Conservation (phyloP, 2,329 filamentous ascomycete genomes). For the Cladosporium sp. region DNA sequence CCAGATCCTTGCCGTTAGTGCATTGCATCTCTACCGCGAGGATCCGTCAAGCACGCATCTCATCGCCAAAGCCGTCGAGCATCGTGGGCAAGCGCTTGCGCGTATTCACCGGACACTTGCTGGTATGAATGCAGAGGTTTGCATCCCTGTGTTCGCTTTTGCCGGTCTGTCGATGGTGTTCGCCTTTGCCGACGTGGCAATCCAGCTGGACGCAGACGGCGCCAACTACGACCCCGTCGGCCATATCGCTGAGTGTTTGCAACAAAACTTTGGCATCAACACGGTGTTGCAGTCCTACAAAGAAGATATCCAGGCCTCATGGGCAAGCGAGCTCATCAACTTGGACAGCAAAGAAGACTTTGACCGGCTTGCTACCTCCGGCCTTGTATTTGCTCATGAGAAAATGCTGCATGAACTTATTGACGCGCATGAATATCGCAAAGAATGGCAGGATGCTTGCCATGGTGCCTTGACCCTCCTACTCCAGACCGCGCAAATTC, state of each 20-base stretch:
- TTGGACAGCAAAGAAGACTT: slow-evolving; percentile 5
- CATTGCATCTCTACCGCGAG: background rate
- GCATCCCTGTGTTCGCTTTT: slow-evolving; percentile 6
- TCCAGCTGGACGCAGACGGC: background rate
- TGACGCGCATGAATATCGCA: slow-evolving; percentile 4
- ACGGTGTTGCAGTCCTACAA: slow-evolving; percentile 1
- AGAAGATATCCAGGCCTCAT: background rate
- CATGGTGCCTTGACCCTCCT: background rate
- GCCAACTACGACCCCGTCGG: background rate
- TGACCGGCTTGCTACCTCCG: background rate
- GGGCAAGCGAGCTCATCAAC: slow-evolving; percentile 7
- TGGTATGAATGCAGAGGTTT: slow-evolving; percentile 1
- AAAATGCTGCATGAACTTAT: background rate
- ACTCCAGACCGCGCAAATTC: slow-evolving; percentile 1
- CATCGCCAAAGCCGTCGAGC: background rate
- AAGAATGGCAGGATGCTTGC: background rate
- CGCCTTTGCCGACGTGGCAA: slow-evolving; percentile 1
- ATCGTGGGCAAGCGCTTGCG: background rate
- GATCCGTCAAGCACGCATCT: background rate
- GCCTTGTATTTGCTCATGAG: background rate
- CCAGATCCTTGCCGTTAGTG: slow-evolving; percentile 3
- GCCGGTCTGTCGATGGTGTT: slow-evolving; percentile 5
- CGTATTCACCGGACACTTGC: background rate
- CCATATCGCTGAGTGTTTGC: slow-evolving; percentile 1
- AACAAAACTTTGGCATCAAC: slow-evolving; percentile 7